A percentile compares a stretch with the other conserved stretches of the same genome.
Conservation (phyloP, 2,329 filamentous ascomycete genomes). For the Sordariomycetes sp. region DNA sequence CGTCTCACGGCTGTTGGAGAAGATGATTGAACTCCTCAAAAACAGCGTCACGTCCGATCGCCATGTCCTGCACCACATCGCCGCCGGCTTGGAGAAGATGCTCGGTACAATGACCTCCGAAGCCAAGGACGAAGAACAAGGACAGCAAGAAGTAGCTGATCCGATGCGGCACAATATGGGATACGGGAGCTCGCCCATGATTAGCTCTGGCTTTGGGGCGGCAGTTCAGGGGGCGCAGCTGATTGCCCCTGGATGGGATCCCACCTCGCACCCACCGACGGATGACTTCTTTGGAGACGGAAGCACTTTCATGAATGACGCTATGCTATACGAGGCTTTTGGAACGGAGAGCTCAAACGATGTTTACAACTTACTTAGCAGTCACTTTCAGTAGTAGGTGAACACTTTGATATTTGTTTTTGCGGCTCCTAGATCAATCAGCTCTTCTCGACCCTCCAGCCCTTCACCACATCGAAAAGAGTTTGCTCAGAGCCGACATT, state of each 20-base stretch:
- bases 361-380: constrained; percentile 2
- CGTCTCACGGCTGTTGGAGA: constrained; percentile 18
- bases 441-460: constrained; percentile 4
- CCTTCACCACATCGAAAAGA: constrained; percentile 28
- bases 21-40: constrained; percentile 20
- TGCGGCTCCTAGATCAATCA: too few species aligned
- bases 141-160: neutral
- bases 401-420: too few species aligned
- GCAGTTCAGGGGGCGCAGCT: too few species aligned
- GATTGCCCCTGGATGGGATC: too few species aligned
- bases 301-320: constrained; percentile 13
- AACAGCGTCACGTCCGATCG: constrained; percentile 19
- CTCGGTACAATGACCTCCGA: constrained; percentile 8
- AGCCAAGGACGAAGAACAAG: neutral
- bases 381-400: too few species aligned
- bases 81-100: constrained; percentile 24
- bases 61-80: constrained; percentile 26
- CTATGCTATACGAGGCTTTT: constrained; percentile 17
- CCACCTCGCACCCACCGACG: too few species aligned
- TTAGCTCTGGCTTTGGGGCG: too few species aligned
- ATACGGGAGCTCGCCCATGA: too few species aligned
- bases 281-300: constrained; percentile 9
- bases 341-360: constrained; percentile 7
- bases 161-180: too few species aligned
- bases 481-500: constrained; percentile 40